Evolutionary conservation across 768 basidiomycete genomes (phyloP).

Genomic region (Suillus americanus): DNA sequence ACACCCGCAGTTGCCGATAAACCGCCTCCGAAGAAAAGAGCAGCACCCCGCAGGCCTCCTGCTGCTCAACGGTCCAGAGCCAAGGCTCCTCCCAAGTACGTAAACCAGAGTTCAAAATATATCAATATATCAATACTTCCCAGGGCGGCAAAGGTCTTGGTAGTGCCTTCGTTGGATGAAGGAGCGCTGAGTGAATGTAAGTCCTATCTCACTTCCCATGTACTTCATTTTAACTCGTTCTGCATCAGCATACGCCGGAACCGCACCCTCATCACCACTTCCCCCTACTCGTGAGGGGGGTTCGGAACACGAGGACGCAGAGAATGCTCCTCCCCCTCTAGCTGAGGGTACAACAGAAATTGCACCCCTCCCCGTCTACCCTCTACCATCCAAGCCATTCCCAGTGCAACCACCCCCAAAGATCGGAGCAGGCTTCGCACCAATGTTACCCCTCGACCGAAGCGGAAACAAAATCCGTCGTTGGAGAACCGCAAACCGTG

Average conservation of each 20-base stretch:
- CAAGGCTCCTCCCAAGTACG: conserved; percentile 32
- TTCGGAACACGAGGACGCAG: conserved; percentile 48
- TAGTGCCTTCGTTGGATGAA: conserved; percentile 48
- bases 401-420: conserved; percentile 78
- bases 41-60: conserved; percentile 42
- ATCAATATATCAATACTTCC: conserved; percentile 4
- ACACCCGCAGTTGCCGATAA: conserved; percentile 29
- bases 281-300: conserved; percentile 39
- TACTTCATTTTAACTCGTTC: not conserved
- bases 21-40: conserved; percentile 49
- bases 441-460: conserved; percentile 65
- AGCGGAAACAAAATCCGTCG: conserved; percentile 59
- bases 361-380: conserved; percentile 68
- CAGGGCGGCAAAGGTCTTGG: conserved; percentile 28
- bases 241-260: conserved; percentile 56
- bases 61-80: conserved; percentile 35
- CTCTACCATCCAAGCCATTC: conserved; percentile 81
- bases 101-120: not conserved
- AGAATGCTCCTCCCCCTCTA: conserved; percentile 28
- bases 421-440: conserved; percentile 72
- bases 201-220: conserved; percentile 11
- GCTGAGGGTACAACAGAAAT: conserved; percentile 42
- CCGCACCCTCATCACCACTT: conserved; percentile 72
- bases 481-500: conserved; percentile 74
- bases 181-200: conserved; percentile 62